Conservation (phyloP, 768 basidiomycete species). For the Chalciporus piperatus region DNA sequence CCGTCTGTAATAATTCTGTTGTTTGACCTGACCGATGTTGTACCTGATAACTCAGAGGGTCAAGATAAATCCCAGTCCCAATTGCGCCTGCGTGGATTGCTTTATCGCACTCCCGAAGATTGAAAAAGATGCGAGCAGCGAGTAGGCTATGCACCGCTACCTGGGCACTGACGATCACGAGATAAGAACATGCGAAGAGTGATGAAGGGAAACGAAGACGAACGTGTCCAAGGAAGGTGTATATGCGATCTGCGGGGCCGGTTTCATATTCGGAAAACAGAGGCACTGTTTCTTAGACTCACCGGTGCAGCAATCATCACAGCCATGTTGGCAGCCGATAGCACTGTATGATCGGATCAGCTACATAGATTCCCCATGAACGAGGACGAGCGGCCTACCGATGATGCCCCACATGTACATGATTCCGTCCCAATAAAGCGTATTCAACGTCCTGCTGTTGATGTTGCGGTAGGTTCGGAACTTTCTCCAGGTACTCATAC, state of each 20-base stretch:
- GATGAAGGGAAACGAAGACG: conserved; percentile 1
- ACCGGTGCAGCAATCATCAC: conserved; percentile 21
- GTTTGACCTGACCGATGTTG: not conserved
- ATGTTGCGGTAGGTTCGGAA: conserved; percentile 21
- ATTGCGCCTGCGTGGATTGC: not conserved
- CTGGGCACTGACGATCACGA: conserved; percentile 19
- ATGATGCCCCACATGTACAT: conserved; percentile 25
- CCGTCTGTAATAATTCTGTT: not conserved
- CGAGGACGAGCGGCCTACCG: conserved; percentile 2
- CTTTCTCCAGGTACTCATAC: conserved; percentile 23
- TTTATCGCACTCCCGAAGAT: conserved; percentile 19
- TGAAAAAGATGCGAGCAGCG: conserved; percentile 28
- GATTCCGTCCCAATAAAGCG: conserved; percentile 28
- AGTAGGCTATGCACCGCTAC: conserved; percentile 27
- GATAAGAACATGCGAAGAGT: conserved; percentile 2
- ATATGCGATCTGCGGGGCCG: conserved; percentile 10
- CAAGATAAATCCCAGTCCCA: not conserved
- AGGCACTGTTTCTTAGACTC: not conserved
- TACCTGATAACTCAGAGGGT: conserved; percentile 1
- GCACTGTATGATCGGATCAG: conserved; percentile 8
- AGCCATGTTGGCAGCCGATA: conserved; percentile 13
- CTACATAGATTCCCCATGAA: not conserved
- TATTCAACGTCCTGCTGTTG: conserved; percentile 16
- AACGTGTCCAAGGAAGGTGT: conserved; percentile 21
- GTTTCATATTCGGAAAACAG: not conserved